Evolutionary conservation across 2,329 filamentous ascomycete species (phyloP), one percentile per base, ranked within the genome.

Genomic region (Lasiodiplodia citricola): DNA sequence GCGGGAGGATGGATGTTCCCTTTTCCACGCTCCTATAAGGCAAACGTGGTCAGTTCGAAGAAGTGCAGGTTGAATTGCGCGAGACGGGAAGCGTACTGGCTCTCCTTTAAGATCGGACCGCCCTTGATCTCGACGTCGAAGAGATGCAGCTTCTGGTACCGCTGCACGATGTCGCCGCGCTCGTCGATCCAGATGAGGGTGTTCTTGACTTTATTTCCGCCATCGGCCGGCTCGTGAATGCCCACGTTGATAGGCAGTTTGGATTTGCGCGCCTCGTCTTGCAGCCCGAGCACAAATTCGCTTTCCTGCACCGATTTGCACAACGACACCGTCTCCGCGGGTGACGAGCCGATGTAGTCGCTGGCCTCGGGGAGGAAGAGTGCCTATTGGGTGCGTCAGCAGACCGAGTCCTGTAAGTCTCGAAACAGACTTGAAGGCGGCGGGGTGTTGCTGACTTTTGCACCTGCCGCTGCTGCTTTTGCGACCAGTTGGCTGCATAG

Each of bases 321-420:
- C 11, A 97, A 88, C 4, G 87, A 85, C 10, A 94, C 81, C 0
- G 91, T 91, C 74, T 94, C 90, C 13, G 87, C 79, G 2, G 90
- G 84, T 0, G 88, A 90, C 1, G 86, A 84, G 23, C 89, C 91
- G 74, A 97, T 94, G 83, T 97, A 97, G 82, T 97, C 94, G 68
- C 88, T 89, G 28, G 95, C 95, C 85, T 97, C 95, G 14, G 95
- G 95, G 66, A 97, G 90, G 82, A 98, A 97, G 62, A 97, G 87
- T 21, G 92, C 88, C 87, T 92, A 8, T 11, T 10, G 3, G 28
- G 67, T 41, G 28, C 41, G 41, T 38, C 16, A 52, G 35, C 4
- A 16, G 50, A 25, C 25, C 5, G 3, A 2, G 13, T 7, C 25
- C 31, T 23, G 21, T 66, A 54, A 41, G 65, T 25, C 35, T 37